Conservation (phyloP, 257 asterid species). For the Oldenlandia corymbosa region DNA sequence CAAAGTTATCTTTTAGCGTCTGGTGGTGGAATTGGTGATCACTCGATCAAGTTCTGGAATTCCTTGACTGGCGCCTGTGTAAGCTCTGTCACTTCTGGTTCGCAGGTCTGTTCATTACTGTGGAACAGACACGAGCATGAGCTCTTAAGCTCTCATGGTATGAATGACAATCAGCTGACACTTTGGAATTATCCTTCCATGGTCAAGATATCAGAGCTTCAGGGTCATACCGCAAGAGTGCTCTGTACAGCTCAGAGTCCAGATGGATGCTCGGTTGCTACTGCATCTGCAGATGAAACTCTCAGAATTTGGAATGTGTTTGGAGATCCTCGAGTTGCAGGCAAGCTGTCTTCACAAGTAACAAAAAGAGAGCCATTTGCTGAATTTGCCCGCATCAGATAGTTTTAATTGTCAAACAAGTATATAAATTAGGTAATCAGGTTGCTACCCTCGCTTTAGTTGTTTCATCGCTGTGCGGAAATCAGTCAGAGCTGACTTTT, state of each 20-base stretch:
- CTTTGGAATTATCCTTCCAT: slow-evolving; percentile 55
- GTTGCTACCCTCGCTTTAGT: too few species aligned
- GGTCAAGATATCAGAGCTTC: slow-evolving; percentile 45
- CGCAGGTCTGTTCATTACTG: slow-evolving; percentile 39
- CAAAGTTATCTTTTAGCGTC: slow-evolving; percentile 49
- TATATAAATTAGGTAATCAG: too few species aligned
- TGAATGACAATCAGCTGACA: slow-evolving; percentile 30
- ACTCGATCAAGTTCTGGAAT: slow-evolving; percentile 43
- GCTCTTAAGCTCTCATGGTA: slow-evolving; percentile 41
- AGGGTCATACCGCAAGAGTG: slow-evolving; percentile 24
- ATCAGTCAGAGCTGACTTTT: too few species aligned
- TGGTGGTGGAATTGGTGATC: slow-evolving; percentile 42
- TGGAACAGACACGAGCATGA: slow-evolving; percentile 43
- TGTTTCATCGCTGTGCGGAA: too few species aligned
- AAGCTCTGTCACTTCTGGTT: slow-evolving; percentile 36
- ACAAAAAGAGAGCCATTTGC: slow-evolving; percentile 22
- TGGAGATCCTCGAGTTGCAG: slow-evolving; percentile 20
- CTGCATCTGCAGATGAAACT: slow-evolving; percentile 40
- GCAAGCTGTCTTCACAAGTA: not conserved
- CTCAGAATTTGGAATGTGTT: slow-evolving; percentile 37
- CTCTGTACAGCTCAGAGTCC: slow-evolving; percentile 33
- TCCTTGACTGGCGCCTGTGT: slow-evolving; percentile 33
- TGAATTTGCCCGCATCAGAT: slow-evolving; percentile 32
- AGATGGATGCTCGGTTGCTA: slow-evolving; percentile 35
- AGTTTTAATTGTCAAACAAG: too few species aligned